Conservation (phyloP, 768 basidiomycete species). For the Suillus plorans region DNA sequence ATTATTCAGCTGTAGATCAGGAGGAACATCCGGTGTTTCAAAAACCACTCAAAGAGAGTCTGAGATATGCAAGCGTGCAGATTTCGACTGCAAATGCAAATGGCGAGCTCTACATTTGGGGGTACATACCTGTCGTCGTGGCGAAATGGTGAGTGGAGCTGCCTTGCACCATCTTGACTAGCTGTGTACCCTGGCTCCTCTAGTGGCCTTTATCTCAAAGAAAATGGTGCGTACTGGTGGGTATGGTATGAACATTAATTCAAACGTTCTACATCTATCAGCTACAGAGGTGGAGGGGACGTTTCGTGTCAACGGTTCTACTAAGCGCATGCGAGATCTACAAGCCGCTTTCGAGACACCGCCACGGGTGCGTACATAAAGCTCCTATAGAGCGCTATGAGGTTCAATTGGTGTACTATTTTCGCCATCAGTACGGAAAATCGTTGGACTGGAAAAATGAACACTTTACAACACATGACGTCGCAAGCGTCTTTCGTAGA, state of each 20-base stretch:
- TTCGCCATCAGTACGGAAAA: constrained; percentile 77
- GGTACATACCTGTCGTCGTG: constrained; percentile 94
- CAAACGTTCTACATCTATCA: constrained; percentile 18
- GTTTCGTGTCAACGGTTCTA: constrained; percentile 95
- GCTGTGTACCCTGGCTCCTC: constrained; percentile 6
- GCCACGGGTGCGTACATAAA: constrained; percentile 60
- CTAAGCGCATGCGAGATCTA: constrained; percentile 92
- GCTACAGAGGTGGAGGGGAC: constrained; percentile 93
- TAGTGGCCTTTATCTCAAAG: constrained; percentile 93
- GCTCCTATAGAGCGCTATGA: background rate
- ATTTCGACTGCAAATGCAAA: constrained; percentile 86
- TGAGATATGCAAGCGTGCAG: constrained; percentile 88
- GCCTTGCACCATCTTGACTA: background rate
- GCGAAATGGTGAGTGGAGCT: constrained; percentile 80
- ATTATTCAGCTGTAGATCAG: constrained; percentile 25
- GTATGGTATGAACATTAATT: constrained; percentile 1
- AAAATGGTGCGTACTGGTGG: constrained; percentile 60
- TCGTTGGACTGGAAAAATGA: constrained; percentile 87
- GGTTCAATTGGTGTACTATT: constrained; percentile 6
- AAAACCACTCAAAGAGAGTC: constrained; percentile 77
- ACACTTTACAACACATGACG: constrained; percentile 91
- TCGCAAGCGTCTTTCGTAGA: constrained; percentile 93
- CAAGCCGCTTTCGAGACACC: constrained; percentile 89
- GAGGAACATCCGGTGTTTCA: constrained; percentile 72
- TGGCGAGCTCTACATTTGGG: constrained; percentile 88